Evolutionary conservation across 2,329 filamentous ascomycete genomes (phyloP).

Genomic region (Xylaria polymorpha): DNA sequence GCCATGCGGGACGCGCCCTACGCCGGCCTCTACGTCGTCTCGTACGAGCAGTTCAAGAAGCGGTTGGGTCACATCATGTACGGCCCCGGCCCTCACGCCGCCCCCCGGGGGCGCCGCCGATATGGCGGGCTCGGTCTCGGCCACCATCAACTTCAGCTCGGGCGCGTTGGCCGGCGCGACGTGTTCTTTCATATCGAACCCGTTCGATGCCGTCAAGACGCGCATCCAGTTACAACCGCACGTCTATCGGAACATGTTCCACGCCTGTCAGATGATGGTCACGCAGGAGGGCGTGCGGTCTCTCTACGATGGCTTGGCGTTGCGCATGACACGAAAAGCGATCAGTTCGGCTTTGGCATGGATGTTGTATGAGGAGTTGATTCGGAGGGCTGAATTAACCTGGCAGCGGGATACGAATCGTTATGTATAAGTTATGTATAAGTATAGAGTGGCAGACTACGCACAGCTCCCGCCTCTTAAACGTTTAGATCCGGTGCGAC

Average conservation of each 20-base stretch:
- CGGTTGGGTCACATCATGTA: slow-evolving; percentile 60
- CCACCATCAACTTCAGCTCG: slow-evolving; percentile 85
- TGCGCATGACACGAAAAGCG: slow-evolving; percentile 91
- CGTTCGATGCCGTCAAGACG: slow-evolving; percentile 97
- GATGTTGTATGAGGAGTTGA: slow-evolving; percentile 95
- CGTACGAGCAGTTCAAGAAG: slow-evolving; percentile 88
- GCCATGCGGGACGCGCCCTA: slow-evolving; percentile 96
- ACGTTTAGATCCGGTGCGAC: slow-evolving; percentile 6
- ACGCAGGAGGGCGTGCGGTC: slow-evolving; percentile 81
- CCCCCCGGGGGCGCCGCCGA: slow-evolving; percentile 18
- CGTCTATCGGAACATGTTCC: slow-evolving; percentile 83
- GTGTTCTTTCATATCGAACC: slow-evolving; percentile 91
- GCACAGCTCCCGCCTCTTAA: slow-evolving; percentile 2
- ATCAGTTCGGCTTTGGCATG: slow-evolving; percentile 94
- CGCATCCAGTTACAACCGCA: slow-evolving; percentile 89
- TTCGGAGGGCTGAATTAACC: slow-evolving; percentile 71
- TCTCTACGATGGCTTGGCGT: slow-evolving; percentile 84
- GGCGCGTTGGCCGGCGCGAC: slow-evolving; percentile 83
- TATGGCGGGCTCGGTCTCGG: slow-evolving; percentile 60
- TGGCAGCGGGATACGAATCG: slow-evolving; percentile 45
- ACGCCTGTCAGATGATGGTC: slow-evolving; percentile 82
- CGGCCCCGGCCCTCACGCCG: slow-evolving; percentile 22
- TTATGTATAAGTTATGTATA: slow-evolving; percentile 47
- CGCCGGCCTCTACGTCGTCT: slow-evolving; percentile 91
- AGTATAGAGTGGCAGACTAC: slow-evolving; percentile 24